Evolutionary conservation across 2,329 filamentous ascomycete species (phyloP).

Genomic region (Stagonosporopsis chrysanthemi): DNA sequence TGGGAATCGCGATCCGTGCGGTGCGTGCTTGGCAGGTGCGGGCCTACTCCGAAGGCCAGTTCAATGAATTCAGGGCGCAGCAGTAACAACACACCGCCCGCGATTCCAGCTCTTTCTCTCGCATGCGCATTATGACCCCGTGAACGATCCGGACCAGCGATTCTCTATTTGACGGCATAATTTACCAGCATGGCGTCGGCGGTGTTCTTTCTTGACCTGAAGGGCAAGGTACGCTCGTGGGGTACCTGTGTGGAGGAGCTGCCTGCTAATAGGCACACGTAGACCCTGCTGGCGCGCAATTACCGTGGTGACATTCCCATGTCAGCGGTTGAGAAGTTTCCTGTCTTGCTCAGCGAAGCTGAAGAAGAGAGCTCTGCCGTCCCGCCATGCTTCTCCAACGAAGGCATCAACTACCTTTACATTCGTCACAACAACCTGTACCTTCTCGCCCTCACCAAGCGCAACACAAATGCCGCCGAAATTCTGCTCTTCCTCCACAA

Average conservation of each 20-base stretch:
- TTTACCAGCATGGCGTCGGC: conserved; percentile 83
- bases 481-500: conserved; percentile 98
- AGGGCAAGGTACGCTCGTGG: conserved; percentile 84
- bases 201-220: conserved; percentile 97
- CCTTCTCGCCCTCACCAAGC: conserved; percentile 95
- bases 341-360: conserved; percentile 91
- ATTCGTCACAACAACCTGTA: conserved; percentile 99
- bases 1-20: not conserved
- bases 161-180: conserved; percentile 6
- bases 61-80: conserved; percentile 17
- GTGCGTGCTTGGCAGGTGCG: conserved; percentile 16
- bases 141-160: conserved; percentile 17
- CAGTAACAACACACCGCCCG: conserved; percentile 17
- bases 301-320: conserved; percentile 99
- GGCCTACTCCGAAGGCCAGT: conserved; percentile 13
- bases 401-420: conserved; percentile 99
- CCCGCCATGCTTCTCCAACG: conserved; percentile 95
- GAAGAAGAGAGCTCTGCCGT: conserved; percentile 99
- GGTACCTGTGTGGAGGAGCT: conserved; percentile 27
- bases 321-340: conserved; percentile 98
- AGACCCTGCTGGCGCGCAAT: conserved; percentile 98
- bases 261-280: conserved; percentile 39
- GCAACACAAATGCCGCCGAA: conserved; percentile 98
- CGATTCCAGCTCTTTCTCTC: conserved; percentile 5
- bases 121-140: conserved; percentile 30